Evolutionary conservation across 2,329 filamentous ascomycete species (phyloP).

Genomic region (Eurotiales sp.): DNA sequence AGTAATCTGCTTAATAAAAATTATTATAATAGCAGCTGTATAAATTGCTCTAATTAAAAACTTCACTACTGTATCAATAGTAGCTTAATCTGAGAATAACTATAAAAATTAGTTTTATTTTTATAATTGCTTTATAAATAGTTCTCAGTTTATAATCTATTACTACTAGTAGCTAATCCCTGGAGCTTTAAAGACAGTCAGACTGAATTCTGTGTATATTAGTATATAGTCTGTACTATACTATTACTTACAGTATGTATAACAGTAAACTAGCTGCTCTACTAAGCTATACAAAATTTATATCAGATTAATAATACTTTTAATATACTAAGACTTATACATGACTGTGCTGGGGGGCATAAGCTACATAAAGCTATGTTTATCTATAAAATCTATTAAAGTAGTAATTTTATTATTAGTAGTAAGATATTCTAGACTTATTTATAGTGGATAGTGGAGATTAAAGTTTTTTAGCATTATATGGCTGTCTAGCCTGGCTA

Average conservation of each 20-base stretch:
- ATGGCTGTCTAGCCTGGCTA: too few relatives aligned
- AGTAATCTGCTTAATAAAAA: neutral
- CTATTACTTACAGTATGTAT: neutral
- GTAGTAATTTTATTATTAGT: neutral
- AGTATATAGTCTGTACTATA: neutral
- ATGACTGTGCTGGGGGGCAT: constrained; percentile 6
- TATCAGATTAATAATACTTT: constrained; percentile 12
- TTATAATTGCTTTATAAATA: neutral
- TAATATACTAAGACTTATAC: neutral
- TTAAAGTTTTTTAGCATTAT: constrained; percentile 14
- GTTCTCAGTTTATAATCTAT: neutral
- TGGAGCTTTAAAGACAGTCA: neutral
- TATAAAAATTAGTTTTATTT: neutral
- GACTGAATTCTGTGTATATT: neutral
- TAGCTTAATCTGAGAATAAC: neutral
- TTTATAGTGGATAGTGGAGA: constrained; percentile 9
- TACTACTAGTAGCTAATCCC: neutral
- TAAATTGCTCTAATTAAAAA: neutral
- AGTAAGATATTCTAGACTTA: neutral
- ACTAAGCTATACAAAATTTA: neutral
- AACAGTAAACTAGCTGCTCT: neutral
- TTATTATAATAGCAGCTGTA: neutral
- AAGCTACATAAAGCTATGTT: constrained; percentile 1
- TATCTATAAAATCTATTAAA: neutral
- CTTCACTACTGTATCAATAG: neutral